A percentile compares a stretch with the other conserved stretches of the same genome.
These are phyloP conservation scores for Leucosporidium yakuticum DNA, from an alignment of 768 basidiomycete genomes.

Conservation along the genomic window DNA sequence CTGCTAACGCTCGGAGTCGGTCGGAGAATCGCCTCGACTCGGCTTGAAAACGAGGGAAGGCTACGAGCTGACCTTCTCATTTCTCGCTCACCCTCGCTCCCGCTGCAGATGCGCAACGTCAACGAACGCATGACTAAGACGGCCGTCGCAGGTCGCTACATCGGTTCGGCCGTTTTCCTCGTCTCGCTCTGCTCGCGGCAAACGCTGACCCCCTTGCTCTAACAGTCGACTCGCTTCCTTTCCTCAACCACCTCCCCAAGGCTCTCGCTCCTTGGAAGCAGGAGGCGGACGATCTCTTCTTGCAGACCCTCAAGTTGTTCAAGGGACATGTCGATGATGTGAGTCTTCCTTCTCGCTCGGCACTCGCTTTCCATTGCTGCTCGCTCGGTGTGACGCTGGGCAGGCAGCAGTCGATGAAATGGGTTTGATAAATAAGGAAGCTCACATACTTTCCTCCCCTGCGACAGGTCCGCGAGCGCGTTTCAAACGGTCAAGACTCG, in stretches of 20 bases:
- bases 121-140: constrained; percentile 37
- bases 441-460: too few species aligned
- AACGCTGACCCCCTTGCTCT: background rate
- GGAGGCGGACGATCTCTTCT: constrained; percentile 29
- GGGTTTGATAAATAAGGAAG: too few species aligned
- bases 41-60: too few species aligned
- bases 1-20: background rate
- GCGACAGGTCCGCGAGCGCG: too few species aligned
- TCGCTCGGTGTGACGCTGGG: too few species aligned
- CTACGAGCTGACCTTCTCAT: background rate
- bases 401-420: too few species aligned
- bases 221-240: constrained; percentile 33
- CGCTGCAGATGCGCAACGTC: constrained; percentile 12
- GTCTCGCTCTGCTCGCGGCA: too few species aligned
- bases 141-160: constrained; percentile 36
- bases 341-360: background rate
- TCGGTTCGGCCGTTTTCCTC: background rate
- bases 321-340: constrained; percentile 28
- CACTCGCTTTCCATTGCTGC: too few species aligned
- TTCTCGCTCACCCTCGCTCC: background rate
- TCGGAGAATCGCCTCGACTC: too few species aligned
- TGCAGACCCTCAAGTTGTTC: constrained; percentile 33
- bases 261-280: constrained; percentile 35
- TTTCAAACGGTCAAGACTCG: constrained; percentile 12
- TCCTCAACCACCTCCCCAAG: constrained; percentile 33